A percentile compares a stretch with the other conserved stretches of the same genome.
phyloP scores from a whole-genome alignment of 2,329 filamentous ascomycete species.

The Arthrinium phaeospermum region DNA sequence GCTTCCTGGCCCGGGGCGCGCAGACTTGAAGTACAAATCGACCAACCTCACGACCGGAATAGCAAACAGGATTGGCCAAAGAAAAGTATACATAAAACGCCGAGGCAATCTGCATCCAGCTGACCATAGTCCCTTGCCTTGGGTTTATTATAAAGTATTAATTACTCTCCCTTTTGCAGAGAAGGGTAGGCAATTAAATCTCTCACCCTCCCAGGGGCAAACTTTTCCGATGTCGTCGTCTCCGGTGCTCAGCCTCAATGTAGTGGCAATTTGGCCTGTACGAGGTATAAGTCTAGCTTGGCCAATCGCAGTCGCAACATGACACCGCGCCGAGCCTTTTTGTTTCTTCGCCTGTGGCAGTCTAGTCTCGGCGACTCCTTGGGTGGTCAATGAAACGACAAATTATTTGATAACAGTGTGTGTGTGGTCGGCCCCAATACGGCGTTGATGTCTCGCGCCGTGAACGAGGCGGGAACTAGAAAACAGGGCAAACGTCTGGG shows the following conservation, averaged over 20 bases:
- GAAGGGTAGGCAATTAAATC: neutral
- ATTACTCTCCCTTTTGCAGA: neutral
- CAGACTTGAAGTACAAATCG: neutral
- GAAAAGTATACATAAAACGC: neutral
- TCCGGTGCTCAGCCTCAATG: neutral
- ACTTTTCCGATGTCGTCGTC: neutral
- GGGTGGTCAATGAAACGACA: neutral
- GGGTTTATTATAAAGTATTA: neutral
- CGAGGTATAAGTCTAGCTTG: neutral
- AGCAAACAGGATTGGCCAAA: neutral
- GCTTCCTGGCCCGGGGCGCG: neutral
- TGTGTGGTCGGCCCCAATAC: neutral
- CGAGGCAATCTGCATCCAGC: neutral
- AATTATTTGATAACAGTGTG: neutral
- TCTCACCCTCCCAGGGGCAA: neutral
- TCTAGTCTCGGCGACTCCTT: conserved; percentile 5
- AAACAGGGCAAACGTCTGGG: neutral
- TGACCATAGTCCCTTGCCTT: neutral
- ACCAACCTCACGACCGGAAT: neutral
- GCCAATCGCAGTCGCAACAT: neutral
- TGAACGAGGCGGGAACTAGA: neutral
- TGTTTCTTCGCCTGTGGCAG: neutral
- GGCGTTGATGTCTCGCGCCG: neutral
- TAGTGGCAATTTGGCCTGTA: neutral
- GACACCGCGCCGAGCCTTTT: neutral